Percentiles rank a stretch among this genome's conserved stretches.
phyloP scores from a whole-genome alignment of 768 basidiomycete species.

The Cyclocybe cylindracea region DNA sequence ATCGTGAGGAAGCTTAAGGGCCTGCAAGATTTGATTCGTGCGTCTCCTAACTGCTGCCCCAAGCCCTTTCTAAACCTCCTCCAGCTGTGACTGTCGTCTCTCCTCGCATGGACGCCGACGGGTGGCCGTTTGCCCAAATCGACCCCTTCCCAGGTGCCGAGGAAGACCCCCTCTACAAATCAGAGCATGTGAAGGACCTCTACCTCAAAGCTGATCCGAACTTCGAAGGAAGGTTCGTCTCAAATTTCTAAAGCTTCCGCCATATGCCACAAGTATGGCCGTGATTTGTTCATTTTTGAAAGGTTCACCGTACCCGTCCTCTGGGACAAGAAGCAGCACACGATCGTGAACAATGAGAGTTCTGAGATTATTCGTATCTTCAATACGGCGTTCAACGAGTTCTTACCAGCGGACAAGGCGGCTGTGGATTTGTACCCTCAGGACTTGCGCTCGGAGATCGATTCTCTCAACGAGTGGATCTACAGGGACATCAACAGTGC shows the following conservation, averaged over 20 bases:
- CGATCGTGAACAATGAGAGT: constrained; percentile 95
- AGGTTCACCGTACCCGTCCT: constrained; percentile 89
- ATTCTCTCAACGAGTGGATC: constrained; percentile 83
- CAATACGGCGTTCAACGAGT: constrained; percentile 81
- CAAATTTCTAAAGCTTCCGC: background rate
- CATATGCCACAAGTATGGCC: background rate
- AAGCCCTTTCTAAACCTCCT: background rate
- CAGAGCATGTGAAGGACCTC: constrained; percentile 78
- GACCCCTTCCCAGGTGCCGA: constrained; percentile 73
- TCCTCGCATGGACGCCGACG: constrained; percentile 78
- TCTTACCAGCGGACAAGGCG: constrained; percentile 66
- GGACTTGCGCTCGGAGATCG: constrained; percentile 72
- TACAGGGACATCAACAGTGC: constrained; percentile 84
- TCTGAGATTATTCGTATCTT: constrained; percentile 95
- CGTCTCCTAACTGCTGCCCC: constrained; percentile 23
- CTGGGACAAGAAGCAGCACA: constrained; percentile 88
- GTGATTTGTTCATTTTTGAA: background rate
- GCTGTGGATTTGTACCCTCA: constrained; percentile 79
- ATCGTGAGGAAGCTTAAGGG: constrained; percentile 93
- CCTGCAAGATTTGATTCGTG: constrained; percentile 80
- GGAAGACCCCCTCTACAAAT: constrained; percentile 70
- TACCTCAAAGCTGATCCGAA: constrained; percentile 76
- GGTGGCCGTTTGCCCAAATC: constrained; percentile 84
- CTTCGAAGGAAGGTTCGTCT: constrained; percentile 65
- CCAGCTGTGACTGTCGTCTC: constrained; percentile 81